phyloP scores from a whole-genome alignment of 2,329 filamentous ascomycete species.

The Phialocephala subalpina region DNA sequence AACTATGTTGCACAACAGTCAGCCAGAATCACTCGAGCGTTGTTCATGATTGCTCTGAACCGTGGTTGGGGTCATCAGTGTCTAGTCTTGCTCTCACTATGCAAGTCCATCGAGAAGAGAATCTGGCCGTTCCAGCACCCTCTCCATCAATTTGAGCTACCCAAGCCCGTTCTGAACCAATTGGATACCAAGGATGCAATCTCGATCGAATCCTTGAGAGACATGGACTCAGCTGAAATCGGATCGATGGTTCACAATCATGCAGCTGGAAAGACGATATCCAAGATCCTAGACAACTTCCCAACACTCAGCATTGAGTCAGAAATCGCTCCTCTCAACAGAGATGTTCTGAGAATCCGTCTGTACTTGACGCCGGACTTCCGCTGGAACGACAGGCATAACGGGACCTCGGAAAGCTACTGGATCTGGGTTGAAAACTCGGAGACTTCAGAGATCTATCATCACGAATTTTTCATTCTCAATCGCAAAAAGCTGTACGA shows the following conservation, averaged over 20 bases:
- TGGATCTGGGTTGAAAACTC: conserved; percentile 99
- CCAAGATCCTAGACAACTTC: conserved; percentile 86
- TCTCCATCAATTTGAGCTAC: conserved; percentile 92
- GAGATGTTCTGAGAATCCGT: conserved; percentile 92
- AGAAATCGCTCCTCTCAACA: conserved; percentile 93
- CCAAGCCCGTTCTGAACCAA: conserved; percentile 82
- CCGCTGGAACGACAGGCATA: conserved; percentile 90
- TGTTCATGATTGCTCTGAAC: conserved; percentile 98
- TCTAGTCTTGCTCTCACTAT: conserved; percentile 86
- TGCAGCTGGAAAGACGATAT: conserved; percentile 82
- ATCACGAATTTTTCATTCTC: conserved; percentile 96
- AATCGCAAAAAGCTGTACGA: conserved; percentile 90
- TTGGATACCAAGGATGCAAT: conserved; percentile 81
- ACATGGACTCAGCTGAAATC: conserved; percentile 94
- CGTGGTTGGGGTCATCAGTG: conserved; percentile 96
- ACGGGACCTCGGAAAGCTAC: conserved; percentile 94
- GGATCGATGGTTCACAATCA: conserved; percentile 91
- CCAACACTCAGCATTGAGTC: conserved; percentile 90
- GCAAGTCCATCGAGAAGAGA: conserved; percentile 96
- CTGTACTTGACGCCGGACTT: conserved; percentile 90
- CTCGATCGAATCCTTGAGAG: conserved; percentile 83
- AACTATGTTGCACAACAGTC: conserved; percentile 97
- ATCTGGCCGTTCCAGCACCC: conserved; percentile 97
- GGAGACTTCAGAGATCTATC: conserved; percentile 96
- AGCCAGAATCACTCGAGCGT: conserved; percentile 88